phyloP scores from a whole-genome alignment of 1,139 yeast genomes.

The Hansenula anomala region DNA sequence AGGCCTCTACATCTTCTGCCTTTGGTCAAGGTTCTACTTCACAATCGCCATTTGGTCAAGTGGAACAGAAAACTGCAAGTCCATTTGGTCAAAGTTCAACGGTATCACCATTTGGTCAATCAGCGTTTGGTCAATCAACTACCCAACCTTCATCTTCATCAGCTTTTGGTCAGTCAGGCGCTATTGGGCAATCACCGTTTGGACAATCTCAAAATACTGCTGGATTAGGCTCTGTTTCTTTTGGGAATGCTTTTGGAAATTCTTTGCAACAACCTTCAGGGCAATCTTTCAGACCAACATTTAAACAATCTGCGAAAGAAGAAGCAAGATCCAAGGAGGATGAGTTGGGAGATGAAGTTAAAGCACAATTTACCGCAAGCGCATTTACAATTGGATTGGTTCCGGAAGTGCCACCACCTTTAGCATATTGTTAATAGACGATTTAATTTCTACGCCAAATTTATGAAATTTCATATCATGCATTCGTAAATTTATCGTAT shows the following conservation, averaged over 20 bases:
- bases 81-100: slow-evolving; percentile 13
- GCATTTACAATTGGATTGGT: slow-evolving; percentile 59
- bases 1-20: neutral
- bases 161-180: slow-evolving; percentile 13
- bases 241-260: slow-evolving; percentile 8
- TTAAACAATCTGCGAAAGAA: slow-evolving; percentile 30
- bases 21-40: slow-evolving; percentile 6
- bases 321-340: slow-evolving; percentile 29
- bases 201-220: neutral
- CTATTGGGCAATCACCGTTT: slow-evolving; percentile 1
- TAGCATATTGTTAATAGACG: slow-evolving; percentile 32
- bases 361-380: slow-evolving; percentile 45
- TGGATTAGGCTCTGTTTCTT: slow-evolving; percentile 7
- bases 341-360: slow-evolving; percentile 38
- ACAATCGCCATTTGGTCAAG: slow-evolving; percentile 6
- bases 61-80: slow-evolving; percentile 1
- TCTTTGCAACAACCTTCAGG: slow-evolving; percentile 4
- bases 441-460: too few species aligned
- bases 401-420: slow-evolving; percentile 81
- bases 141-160: slow-evolving; percentile 5
- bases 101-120: too few species aligned
- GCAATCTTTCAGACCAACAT: slow-evolving; percentile 10
- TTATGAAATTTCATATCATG: too few species aligned
- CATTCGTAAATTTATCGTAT: too few species aligned
- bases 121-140: slow-evolving; percentile 21